Evolutionary conservation across 179 eudicot species (phyloP).

Genomic region (Beta macrorhiza): DNA sequence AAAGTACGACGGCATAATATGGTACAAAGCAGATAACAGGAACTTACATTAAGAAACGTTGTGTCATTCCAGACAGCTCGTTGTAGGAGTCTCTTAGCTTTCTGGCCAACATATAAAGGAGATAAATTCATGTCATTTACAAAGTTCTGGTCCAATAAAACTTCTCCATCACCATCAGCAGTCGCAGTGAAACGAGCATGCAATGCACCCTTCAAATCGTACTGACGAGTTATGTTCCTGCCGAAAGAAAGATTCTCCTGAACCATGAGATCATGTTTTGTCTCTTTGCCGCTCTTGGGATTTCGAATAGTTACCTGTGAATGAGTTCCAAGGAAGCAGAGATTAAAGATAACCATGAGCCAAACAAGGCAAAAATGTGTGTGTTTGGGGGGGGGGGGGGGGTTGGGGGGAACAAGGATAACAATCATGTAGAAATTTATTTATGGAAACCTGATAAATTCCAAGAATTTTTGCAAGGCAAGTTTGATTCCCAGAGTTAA

Average conservation of each 20-base stretch:
- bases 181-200: conserved; percentile 68
- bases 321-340: conserved; percentile 3
- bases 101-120: conserved; percentile 69
- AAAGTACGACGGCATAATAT: neutral
- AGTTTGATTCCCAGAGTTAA: conserved; percentile 67
- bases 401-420: neutral
- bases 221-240: conserved; percentile 57
- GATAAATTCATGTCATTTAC: conserved; percentile 84
- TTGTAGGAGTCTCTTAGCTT: conserved; percentile 66
- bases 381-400: too few relatives aligned
- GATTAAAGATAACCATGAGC: neutral
- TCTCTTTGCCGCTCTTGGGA: conserved; percentile 64
- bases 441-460: conserved; percentile 68
- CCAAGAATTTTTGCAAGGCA: conserved; percentile 96
- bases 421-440: neutral
- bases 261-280: conserved; percentile 79
- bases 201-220: conserved; percentile 93
- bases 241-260: conserved; percentile 91
- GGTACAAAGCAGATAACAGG: neutral
- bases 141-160: conserved; percentile 87
- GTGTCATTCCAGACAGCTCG: conserved; percentile 96
- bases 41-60: conserved; percentile 76
- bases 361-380: neutral
- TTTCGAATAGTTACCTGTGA: conserved; percentile 64
- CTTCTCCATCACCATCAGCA: conserved; percentile 70